Evolutionary conservation across 2,329 filamentous ascomycete species (phyloP).

Genomic region (Scopulariopsis brevicaulis): DNA sequence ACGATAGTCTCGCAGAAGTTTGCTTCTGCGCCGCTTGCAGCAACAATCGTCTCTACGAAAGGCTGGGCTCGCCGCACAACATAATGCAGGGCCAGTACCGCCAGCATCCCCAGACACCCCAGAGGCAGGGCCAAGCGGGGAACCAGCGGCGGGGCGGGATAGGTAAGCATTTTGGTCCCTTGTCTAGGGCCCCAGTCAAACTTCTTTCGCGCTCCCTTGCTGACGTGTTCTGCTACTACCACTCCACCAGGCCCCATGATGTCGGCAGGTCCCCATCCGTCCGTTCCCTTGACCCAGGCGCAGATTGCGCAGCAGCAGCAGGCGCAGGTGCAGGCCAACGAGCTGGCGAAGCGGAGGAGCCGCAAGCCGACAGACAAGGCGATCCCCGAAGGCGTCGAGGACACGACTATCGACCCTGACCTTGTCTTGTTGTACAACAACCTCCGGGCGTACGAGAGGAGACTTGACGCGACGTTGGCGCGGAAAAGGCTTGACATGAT

Average conservation of each 20-base stretch:
- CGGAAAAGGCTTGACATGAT: constrained; percentile 86
- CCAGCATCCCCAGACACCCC: constrained; percentile 35
- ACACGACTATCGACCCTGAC: constrained; percentile 64
- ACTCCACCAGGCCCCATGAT: constrained; percentile 1
- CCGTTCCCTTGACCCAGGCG: constrained; percentile 33
- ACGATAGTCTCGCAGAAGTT: constrained; percentile 4
- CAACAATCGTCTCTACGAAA: constrained; percentile 5
- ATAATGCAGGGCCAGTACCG: constrained; percentile 44
- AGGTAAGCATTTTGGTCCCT: constrained; percentile 23
- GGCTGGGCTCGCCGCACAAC: constrained; percentile 5
- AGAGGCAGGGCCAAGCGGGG: constrained; percentile 33
- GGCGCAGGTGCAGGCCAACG: constrained; percentile 39
- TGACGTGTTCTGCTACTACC: neutral
- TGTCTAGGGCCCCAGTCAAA: neutral
- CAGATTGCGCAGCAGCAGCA: constrained; percentile 41
- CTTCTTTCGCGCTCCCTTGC: constrained; percentile 1
- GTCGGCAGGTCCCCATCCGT: constrained; percentile 2
- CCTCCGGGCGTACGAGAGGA: constrained; percentile 76
- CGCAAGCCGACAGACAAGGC: constrained; percentile 92
- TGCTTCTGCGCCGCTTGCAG: constrained; percentile 4
- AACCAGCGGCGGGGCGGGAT: constrained; percentile 40
- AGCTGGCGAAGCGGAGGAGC: constrained; percentile 67
- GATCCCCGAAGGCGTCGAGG: constrained; percentile 80
- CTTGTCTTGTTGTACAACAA: constrained; percentile 72
- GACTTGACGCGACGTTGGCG: constrained; percentile 85